Evolutionary conservation across 2,329 filamentous ascomycete genomes (phyloP).

Genomic region (Colletotrichum australisinense): DNA sequence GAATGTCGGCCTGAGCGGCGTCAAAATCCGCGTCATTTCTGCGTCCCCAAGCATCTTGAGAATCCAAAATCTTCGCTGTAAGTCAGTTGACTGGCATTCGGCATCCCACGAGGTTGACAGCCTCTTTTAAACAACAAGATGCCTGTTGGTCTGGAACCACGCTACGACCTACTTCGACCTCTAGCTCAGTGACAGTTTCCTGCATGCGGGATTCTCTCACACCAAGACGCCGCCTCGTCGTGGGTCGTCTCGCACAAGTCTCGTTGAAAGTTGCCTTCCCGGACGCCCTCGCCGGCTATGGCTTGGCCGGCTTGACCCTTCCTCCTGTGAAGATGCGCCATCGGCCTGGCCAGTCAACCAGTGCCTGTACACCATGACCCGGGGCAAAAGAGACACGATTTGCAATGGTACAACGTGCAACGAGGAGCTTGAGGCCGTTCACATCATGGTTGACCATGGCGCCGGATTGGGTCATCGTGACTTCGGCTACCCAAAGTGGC

Average conservation of each 20-base stretch:
- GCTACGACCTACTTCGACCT: background rate
- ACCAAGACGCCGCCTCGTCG: background rate
- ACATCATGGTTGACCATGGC: background rate
- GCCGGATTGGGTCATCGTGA: conserved; percentile 10
- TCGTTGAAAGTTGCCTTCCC: background rate
- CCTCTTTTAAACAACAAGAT: background rate
- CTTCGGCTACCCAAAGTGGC: background rate
- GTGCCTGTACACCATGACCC: background rate
- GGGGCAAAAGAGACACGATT: background rate
- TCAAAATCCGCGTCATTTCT: background rate
- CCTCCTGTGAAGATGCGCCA: background rate
- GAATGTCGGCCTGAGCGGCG: background rate
- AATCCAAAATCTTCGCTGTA: background rate
- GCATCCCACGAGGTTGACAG: background rate
- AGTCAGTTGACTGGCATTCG: background rate
- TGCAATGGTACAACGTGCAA: background rate
- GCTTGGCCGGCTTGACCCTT: background rate
- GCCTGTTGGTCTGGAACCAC: background rate
- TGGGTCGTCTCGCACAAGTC: background rate
- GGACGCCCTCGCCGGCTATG: background rate
- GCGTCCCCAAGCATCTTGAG: background rate
- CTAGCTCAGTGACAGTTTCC: background rate
- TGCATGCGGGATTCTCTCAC: background rate
- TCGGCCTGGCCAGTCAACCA: background rate
- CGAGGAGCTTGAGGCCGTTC: background rate